Evolutionary conservation across 805 yeast genomes (phyloP).

Genomic region (Lipomyces oligophaga): DNA sequence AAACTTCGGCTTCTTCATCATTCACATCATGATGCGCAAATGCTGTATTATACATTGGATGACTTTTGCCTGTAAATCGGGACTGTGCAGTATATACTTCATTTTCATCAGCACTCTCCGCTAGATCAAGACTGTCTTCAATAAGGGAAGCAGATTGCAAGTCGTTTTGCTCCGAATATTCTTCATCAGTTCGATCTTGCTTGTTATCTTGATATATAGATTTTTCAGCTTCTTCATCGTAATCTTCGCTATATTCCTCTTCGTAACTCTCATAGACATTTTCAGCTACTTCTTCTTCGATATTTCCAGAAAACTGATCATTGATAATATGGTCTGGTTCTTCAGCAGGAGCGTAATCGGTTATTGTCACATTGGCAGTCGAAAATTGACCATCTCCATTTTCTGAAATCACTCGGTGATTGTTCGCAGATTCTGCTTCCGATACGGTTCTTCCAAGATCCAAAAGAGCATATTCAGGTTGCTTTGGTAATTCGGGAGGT

Average conservation of each 20-base stretch:
- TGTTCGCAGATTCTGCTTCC: no score
- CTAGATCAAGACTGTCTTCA: no score
- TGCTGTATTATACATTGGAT: background rate
- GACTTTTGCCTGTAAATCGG: conserved; percentile 1
- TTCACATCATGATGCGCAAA: conserved; percentile 3
- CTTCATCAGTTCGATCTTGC: no score
- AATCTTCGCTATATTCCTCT: conserved; percentile 1
- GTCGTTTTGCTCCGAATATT: no score
- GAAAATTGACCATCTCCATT: no score
- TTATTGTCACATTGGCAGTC: background rate
- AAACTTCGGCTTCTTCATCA: conserved; percentile 2
- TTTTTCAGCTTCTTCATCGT: background rate
- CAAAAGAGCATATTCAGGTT: no score
- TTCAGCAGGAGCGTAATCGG: background rate
- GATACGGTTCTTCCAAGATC: no score
- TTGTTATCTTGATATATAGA: background rate
- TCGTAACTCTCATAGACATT: background rate
- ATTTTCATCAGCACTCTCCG: background rate
- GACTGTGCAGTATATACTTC: background rate
- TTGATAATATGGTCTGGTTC: background rate
- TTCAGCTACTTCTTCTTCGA: conserved; percentile 2
- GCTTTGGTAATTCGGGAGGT: no score
- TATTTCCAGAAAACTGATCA: background rate
- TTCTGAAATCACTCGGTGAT: no score
- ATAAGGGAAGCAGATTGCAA: no score